These are phyloP conservation scores for Cystofilobasidium ferigula DNA, from an alignment of 768 basidiomycete species.

Conservation along the genomic window DNA sequence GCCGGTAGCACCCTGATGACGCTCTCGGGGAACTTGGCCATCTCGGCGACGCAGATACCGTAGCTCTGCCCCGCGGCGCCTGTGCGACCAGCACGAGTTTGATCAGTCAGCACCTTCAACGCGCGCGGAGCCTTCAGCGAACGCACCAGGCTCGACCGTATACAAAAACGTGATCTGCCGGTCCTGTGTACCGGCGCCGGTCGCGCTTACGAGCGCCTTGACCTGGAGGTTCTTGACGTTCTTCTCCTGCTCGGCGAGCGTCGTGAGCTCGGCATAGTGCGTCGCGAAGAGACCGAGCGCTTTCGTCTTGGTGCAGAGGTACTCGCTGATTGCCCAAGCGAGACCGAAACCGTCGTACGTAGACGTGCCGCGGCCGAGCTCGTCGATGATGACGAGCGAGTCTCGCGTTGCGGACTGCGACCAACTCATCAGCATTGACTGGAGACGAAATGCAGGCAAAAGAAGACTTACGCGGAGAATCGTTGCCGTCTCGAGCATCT, in stretches of 20 bases:
- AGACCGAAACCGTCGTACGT: constrained; percentile 40
- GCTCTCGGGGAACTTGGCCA: constrained; percentile 94
- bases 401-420: constrained; percentile 74
- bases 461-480: constrained; percentile 60
- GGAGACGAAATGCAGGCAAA: not conserved
- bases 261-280: constrained; percentile 94
- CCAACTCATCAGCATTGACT: too few relatives aligned
- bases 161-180: constrained; percentile 60
- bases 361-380: constrained; percentile 37
- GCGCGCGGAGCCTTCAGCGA: constrained; percentile 45
- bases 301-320: constrained; percentile 82
- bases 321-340: constrained; percentile 99
- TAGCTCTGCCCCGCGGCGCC: constrained; percentile 94
- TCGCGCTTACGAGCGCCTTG: constrained; percentile 70
- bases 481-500: constrained; percentile 92
- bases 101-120: constrained; percentile 33
- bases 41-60: constrained; percentile 90
- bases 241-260: constrained; percentile 68
- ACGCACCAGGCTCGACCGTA: constrained; percentile 63
- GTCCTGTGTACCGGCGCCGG: constrained; percentile 37
- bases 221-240: constrained; percentile 94
- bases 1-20: constrained; percentile 60
- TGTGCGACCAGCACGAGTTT: constrained; percentile 34
- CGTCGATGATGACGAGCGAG: constrained; percentile 93
- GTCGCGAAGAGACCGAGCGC: constrained; percentile 95